Percentiles rank a stretch among this genome's conserved stretches.
These are phyloP conservation scores for Coemansia sp. DNA, from an alignment of 192 early-diverging fungal genomes.

Conservation along the genomic window DNA sequence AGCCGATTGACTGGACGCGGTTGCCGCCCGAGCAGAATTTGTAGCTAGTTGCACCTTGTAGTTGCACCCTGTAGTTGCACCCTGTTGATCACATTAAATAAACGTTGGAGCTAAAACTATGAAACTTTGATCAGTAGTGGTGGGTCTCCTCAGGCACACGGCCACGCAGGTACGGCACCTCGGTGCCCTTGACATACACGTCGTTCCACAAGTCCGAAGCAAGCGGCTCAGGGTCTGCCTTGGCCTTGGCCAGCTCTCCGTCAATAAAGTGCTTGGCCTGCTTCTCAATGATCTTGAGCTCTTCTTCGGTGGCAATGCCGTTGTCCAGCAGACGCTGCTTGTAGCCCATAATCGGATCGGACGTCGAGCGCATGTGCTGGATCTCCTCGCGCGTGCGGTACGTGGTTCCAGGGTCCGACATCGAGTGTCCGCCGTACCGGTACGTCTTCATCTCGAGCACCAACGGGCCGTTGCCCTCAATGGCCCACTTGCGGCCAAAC, in stretches of 20 bases:
- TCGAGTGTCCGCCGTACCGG: conserved; percentile 99
- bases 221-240: conserved; percentile 74
- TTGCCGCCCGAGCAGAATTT: conserved; percentile 11
- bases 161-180: conserved; percentile 73
- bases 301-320: conserved; percentile 74
- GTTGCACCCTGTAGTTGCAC: too few relatives aligned
- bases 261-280: conserved; percentile 83
- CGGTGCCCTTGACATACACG: conserved; percentile 80
- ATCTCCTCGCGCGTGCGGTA: conserved; percentile 99
- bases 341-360: conserved; percentile 90
- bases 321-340: conserved; percentile 79
- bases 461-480: conserved; percentile 82
- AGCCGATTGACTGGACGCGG: conserved; percentile 36
- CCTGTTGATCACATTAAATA: too few relatives aligned
- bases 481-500: conserved; percentile 82
- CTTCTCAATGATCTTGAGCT: conserved; percentile 94
- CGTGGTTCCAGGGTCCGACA: conserved; percentile 99
- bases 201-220: conserved; percentile 72
- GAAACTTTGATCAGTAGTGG: conserved; percentile 32
- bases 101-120: too few relatives aligned
- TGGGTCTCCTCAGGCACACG: conserved; percentile 81
- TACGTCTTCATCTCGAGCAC: conserved; percentile 97
- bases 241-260: conserved; percentile 78
- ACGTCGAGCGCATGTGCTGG: conserved; percentile 93
- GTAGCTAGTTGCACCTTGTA: too few relatives aligned